Evolutionary conservation across 768 basidiomycete species (phyloP).

Genomic region (Chalciporus chontae): DNA sequence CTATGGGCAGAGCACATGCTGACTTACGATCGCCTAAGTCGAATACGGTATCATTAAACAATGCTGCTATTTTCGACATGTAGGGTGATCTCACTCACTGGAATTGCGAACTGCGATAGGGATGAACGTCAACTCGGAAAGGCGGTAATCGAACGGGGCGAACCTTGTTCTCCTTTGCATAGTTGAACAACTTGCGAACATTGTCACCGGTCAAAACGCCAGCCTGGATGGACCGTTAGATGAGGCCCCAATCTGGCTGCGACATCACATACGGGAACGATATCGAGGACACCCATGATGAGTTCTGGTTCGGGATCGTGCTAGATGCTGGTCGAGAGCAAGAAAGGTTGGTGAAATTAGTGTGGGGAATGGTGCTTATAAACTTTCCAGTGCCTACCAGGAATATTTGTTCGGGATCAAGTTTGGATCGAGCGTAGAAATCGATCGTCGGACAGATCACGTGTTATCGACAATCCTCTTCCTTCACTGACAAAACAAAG

Average conservation of each 20-base stretch:
- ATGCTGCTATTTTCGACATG: neutral
- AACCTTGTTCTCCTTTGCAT: slow-evolving; percentile 86
- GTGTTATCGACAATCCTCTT: neutral
- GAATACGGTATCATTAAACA: neutral
- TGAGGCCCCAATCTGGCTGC: neutral
- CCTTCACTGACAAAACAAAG: too few species aligned
- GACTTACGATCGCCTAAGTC: slow-evolving; percentile 73
- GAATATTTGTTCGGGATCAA: neutral
- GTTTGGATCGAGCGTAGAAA: neutral
- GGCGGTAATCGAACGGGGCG: neutral
- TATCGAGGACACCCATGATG: slow-evolving; percentile 76
- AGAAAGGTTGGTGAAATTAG: neutral
- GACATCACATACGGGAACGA: slow-evolving; percentile 67
- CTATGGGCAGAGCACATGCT: neutral
- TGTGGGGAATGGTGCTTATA: neutral
- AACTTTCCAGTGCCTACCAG: slow-evolving; percentile 10
- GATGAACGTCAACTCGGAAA: slow-evolving; percentile 10
- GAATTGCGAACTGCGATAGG: slow-evolving; percentile 68
- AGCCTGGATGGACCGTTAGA: slow-evolving; percentile 45
- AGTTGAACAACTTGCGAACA: slow-evolving; percentile 92
- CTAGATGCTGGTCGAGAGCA: slow-evolving; percentile 7
- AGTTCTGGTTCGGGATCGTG: slow-evolving; percentile 7
- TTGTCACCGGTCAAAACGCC: slow-evolving; percentile 96
- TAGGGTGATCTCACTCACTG: slow-evolving; percentile 55
- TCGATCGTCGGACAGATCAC: neutral